Percentiles rank a stretch among this genome's conserved stretches.
Conservation (phyloP, 495 filamentous ascomycete genomes). For the Penicillium cinerascens region DNA sequence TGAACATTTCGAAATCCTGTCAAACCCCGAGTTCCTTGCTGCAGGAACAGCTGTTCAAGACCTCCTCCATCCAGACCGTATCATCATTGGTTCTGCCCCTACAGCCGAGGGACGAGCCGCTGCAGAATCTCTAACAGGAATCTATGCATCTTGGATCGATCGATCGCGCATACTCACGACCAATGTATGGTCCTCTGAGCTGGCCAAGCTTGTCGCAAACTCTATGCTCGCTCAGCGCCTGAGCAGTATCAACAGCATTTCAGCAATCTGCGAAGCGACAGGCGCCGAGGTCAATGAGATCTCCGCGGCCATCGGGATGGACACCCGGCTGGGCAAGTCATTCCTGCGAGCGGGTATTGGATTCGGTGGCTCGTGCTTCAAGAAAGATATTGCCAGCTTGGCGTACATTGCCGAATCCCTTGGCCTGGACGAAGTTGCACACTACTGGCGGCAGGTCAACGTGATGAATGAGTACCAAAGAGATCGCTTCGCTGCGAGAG, state of each 20-base stretch:
- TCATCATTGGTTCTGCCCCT: slow-evolving; percentile 65
- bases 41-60: slow-evolving; percentile 71
- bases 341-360: slow-evolving; percentile 71
- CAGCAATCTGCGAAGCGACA: slow-evolving; percentile 70
- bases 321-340: slow-evolving; percentile 61
- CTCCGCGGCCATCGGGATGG: slow-evolving; percentile 60
- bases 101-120: slow-evolving; percentile 54
- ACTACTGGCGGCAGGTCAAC: slow-evolving; percentile 68
- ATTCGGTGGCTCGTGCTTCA: slow-evolving; percentile 72
- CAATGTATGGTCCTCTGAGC: slow-evolving; percentile 73
- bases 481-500: slow-evolving; percentile 52
- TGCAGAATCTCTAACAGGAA: slow-evolving; percentile 53
- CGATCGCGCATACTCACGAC: slow-evolving; percentile 60
- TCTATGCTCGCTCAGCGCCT: slow-evolving; percentile 77
- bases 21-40: slow-evolving; percentile 77
- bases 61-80: slow-evolving; percentile 63
- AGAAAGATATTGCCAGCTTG: slow-evolving; percentile 77
- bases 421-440: slow-evolving; percentile 62
- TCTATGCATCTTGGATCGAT: slow-evolving; percentile 70
- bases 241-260: slow-evolving; percentile 75
- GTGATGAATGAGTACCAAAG: slow-evolving; percentile 75
- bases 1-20: slow-evolving; percentile 72
- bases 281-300: slow-evolving; percentile 73
- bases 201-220: slow-evolving; percentile 75
- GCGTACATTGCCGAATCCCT: slow-evolving; percentile 67